Evolutionary conservation across 1,284 basidiomycete genomes (phyloP).

Genomic region (Irpex sp.): DNA sequence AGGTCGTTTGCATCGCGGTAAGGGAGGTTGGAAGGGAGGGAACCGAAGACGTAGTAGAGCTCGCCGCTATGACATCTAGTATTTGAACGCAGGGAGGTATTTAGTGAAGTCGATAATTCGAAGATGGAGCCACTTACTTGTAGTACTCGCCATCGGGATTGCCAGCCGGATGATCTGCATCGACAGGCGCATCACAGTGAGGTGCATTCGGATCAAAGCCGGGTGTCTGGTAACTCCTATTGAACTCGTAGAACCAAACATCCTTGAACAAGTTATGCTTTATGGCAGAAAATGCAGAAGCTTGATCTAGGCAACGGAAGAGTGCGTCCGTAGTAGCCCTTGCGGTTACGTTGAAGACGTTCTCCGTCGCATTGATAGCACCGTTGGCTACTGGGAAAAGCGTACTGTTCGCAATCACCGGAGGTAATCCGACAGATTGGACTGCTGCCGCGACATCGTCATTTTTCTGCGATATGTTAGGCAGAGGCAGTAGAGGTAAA

Average conservation of each 20-base stretch:
- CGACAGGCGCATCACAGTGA: slow-evolving; percentile 33
- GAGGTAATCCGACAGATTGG: slow-evolving; percentile 18
- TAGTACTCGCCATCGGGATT: slow-evolving; percentile 30
- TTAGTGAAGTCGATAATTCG: not conserved
- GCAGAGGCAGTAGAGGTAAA: not conserved
- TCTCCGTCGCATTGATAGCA: slow-evolving; percentile 23
- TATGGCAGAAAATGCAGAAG: slow-evolving; percentile 30
- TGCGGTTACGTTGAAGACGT: slow-evolving; percentile 35
- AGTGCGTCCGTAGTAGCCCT: slow-evolving; percentile 31
- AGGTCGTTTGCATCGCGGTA: slow-evolving; percentile 37
- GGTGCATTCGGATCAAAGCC: slow-evolving; percentile 35
- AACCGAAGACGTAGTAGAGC: slow-evolving; percentile 35
- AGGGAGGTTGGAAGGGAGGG: slow-evolving; percentile 28
- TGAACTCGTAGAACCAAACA: slow-evolving; percentile 36
- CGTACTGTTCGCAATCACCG: slow-evolving; percentile 20
- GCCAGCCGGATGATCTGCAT: slow-evolving; percentile 30
- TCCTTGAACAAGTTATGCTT: slow-evolving; percentile 31
- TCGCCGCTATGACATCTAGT: slow-evolving; percentile 38
- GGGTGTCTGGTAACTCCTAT: slow-evolving; percentile 32
- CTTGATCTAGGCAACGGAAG: slow-evolving; percentile 39
- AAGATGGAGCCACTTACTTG: slow-evolving; percentile 21
- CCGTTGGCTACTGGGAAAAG: slow-evolving; percentile 29
- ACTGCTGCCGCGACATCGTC: slow-evolving; percentile 22
- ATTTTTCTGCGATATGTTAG: slow-evolving; percentile 15
- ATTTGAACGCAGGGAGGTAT: not conserved